Percentiles rank a stretch among this genome's conserved stretches.
Evolutionary conservation across 495 filamentous ascomycete species (phyloP).

Genomic region (Tuber calosporum): DNA sequence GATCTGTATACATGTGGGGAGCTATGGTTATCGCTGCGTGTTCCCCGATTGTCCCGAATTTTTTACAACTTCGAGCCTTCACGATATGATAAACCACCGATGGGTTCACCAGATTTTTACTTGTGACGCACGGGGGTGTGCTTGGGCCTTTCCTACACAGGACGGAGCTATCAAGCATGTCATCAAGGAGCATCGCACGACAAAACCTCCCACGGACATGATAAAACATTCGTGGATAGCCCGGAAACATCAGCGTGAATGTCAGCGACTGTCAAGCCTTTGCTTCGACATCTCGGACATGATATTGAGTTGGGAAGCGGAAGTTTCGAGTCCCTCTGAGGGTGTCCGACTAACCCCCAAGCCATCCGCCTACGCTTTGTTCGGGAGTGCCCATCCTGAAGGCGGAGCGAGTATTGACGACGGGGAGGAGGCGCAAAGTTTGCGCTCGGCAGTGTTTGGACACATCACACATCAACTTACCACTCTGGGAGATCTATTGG

Average conservation of each 20-base stretch:
- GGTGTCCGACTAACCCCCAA: background rate
- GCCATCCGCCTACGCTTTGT: background rate
- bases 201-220: conserved; percentile 12
- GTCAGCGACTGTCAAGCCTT: conserved; percentile 8
- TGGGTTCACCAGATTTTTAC: conserved; percentile 23
- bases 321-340: background rate
- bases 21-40: conserved; percentile 18
- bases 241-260: background rate
- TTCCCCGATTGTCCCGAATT: conserved; percentile 23
- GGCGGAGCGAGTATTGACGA: background rate
- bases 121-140: conserved; percentile 14
- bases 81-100: conserved; percentile 25
- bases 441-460: conserved; percentile 23
- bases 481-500: conserved; percentile 20
- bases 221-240: conserved; percentile 16
- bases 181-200: conserved; percentile 18
- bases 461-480: conserved; percentile 19
- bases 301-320: conserved; percentile 13
- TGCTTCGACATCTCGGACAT: conserved; percentile 23
- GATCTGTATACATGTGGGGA: conserved; percentile 8
- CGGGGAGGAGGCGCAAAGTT: conserved; percentile 8
- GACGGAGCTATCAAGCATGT: conserved; percentile 29
- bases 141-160: conserved; percentile 16
- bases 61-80: conserved; percentile 8
- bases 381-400: background rate